Evolutionary conservation across 371 early-diverging fungal genomes (phyloP).

Genomic region (Catenaria anguillulae): DNA sequence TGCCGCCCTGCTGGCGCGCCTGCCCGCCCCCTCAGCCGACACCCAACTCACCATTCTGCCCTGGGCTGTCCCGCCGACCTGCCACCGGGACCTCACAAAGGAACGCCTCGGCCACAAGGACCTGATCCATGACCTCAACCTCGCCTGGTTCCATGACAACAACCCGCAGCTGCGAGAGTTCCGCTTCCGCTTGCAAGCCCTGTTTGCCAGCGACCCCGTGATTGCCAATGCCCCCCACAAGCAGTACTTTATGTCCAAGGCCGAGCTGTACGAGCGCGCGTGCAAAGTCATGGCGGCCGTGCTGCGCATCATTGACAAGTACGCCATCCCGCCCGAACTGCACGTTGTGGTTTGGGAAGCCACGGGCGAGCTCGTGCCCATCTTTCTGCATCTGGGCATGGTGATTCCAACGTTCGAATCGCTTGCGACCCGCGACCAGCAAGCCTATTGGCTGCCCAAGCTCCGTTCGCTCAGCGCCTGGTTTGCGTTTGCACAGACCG

Average conservation of each 20-base stretch:
- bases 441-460: conserved; percentile 11
- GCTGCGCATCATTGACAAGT: conserved; percentile 7
- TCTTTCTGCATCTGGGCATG: conserved; percentile 16
- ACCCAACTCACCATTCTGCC: background rate
- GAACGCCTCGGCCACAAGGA: background rate
- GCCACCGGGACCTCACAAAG: background rate
- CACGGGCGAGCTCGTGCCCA: conserved; percentile 16
- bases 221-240: background rate
- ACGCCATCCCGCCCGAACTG: conserved; percentile 9
- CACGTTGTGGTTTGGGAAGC: conserved; percentile 6
- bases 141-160: background rate
- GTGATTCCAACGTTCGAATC: conserved; percentile 15
- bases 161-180: background rate
- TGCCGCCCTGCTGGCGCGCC: background rate
- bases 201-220: background rate
- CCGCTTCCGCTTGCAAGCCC: background rate
- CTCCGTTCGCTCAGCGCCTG: conserved; percentile 13
- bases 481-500: conserved; percentile 22
- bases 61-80: background rate
- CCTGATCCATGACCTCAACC: background rate
- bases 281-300: conserved; percentile 7
- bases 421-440: conserved; percentile 17
- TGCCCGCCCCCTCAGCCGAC: background rate
- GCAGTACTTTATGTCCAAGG: conserved; percentile 9
- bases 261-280: conserved; percentile 11